Evolutionary conservation across 805 yeast genomes (phyloP), one percentile per base, ranked within the genome.

Genomic region (Scheffersomyces ergatensis): DNA sequence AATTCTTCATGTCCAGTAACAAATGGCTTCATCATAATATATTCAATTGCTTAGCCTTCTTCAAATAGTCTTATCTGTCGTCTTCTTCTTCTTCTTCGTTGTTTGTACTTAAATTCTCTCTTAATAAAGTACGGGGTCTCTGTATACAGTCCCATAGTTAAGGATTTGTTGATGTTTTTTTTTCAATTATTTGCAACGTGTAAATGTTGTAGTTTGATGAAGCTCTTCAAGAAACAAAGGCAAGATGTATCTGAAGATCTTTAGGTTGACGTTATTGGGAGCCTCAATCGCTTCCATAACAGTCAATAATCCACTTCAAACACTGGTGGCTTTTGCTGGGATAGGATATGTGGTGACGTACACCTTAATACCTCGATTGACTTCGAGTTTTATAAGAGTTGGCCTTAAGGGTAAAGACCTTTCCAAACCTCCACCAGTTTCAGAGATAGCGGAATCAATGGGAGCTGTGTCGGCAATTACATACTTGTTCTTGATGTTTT

Each of bases 1-100:
- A 92, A 74, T 60, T 93, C 99, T 54, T 89, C 96, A 60, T 93
- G 98, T 26, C 95, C 95, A 0, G 97, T 85, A 13, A 83, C 74
- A 52, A 92, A 84, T 3, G 96, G 89, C 53, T 80, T 82, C 74
- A 70, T 59, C 3, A 11, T 23, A 23, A 11, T n/a, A n/a, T n/a
- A 21, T 7, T 21, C 24, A 21, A 21, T 21, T 21, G 24, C 24
- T 21, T n/a, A n/a, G n/a, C n/a, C n/a, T n/a, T n/a, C n/a, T n/a
- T n/a, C n/a, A n/a, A n/a, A n/a, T n/a, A n/a, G n/a, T n/a, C n/a
- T n/a, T n/a, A n/a, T n/a, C n/a, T n/a, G n/a, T n/a, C n/a, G n/a
- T n/a, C n/a, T n/a, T n/a, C n/a, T n/a, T n/a, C n/a, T n/a, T n/a
- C n/a, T n/a, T n/a, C n/a, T n/a, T n/a, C n/a, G n/a, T n/a, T n/a